A percentile compares a stretch with the other conserved stretches of the same genome.
Evolutionary conservation across 2,329 filamentous ascomycete species (phyloP).

Genomic region (Trematosphaeria pertusa): DNA sequence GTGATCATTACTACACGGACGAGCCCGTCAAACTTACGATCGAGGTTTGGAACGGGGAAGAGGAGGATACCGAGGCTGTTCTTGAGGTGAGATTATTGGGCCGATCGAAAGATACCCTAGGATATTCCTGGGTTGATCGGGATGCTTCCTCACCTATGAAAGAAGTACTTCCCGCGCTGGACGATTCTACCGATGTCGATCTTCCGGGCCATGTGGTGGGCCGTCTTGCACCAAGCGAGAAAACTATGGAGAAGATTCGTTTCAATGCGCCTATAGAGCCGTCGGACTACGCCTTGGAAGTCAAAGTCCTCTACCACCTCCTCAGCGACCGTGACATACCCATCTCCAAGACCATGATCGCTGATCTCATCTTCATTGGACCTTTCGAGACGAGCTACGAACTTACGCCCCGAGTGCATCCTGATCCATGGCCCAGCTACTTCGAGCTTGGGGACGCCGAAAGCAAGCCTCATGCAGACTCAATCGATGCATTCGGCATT

Average conservation of each 20-base stretch:
- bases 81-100: conserved; percentile 74
- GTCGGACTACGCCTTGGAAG: conserved; percentile 70
- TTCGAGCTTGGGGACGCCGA: conserved; percentile 68
- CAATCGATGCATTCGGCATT: conserved; percentile 65
- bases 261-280: conserved; percentile 53
- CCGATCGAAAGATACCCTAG: conserved; percentile 54
- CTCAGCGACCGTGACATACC: conserved; percentile 80
- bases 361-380: conserved; percentile 75
- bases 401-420: conserved; percentile 78
- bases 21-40: conserved; percentile 75
- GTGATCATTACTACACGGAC: conserved; percentile 82
- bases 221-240: conserved; percentile 38
- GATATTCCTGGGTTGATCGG: conserved; percentile 56
- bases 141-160: conserved; percentile 41
- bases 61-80: conserved; percentile 74
- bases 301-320: conserved; percentile 80
- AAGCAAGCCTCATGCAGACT: conserved; percentile 38
- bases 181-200: conserved; percentile 32
- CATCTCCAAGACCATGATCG: conserved; percentile 74
- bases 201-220: conserved; percentile 48
- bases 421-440: conserved; percentile 83
- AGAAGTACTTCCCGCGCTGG: conserved; percentile 31
- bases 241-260: conserved; percentile 43
- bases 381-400: conserved; percentile 95
- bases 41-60: conserved; percentile 81